These are phyloP conservation scores for Aciculoconidium aculeatum DNA, from an alignment of 805 yeast species.

Conservation along the genomic window DNA sequence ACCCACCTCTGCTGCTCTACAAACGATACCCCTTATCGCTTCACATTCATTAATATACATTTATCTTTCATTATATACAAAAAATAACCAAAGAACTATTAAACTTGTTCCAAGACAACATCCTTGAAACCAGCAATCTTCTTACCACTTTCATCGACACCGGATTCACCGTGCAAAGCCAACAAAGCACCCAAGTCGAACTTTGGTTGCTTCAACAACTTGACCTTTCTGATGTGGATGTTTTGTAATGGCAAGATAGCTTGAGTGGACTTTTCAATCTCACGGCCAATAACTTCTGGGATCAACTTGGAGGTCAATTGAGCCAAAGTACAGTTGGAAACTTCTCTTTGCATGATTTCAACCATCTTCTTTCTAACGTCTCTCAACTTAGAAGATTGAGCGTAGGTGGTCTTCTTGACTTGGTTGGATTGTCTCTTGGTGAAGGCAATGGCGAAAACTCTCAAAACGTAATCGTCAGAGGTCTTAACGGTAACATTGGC, in stretches of 20 bases:
- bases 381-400: slow-evolving; percentile 96
- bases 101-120: slow-evolving; percentile 95
- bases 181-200: slow-evolving; percentile 95
- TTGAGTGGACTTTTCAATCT: slow-evolving; percentile 93
- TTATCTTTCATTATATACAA: too few species aligned
- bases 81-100: slow-evolving; percentile 26
- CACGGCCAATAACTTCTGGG: slow-evolving; percentile 98
- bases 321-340: slow-evolving; percentile 88
- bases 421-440: slow-evolving; percentile 97
- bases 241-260: slow-evolving; percentile 96
- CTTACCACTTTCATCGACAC: slow-evolving; percentile 91
- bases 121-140: slow-evolving; percentile 95
- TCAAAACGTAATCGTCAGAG: slow-evolving; percentile 92
- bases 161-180: slow-evolving; percentile 95
- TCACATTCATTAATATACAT: too few species aligned
- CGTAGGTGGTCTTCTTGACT: slow-evolving; percentile 95
- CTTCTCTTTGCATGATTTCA: slow-evolving; percentile 96
- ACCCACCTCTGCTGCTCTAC: too few species aligned
- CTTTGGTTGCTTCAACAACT: slow-evolving; percentile 97
- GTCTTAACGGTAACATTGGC: slow-evolving; percentile 98
- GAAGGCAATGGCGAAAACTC: slow-evolving; percentile 97
- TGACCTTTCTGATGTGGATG: slow-evolving; percentile 98
- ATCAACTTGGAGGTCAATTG: slow-evolving; percentile 96
- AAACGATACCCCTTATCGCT: too few species aligned
- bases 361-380: slow-evolving; percentile 95